Conservation (phyloP, 1,139 yeast species). For the Taphrina flavorubra region DNA sequence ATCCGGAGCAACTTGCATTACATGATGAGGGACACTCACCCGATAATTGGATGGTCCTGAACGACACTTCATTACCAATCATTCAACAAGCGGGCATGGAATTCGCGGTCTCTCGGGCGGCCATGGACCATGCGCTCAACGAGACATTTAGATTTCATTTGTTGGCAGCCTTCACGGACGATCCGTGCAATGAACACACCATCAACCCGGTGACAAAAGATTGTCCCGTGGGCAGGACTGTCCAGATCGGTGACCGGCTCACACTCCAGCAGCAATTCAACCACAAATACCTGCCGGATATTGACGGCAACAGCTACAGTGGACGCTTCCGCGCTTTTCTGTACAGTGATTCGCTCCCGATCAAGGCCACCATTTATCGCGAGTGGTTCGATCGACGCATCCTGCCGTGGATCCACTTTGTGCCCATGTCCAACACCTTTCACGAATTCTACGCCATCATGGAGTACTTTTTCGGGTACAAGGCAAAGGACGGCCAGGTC, state of each 20-base stretch:
- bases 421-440: slow-evolving; percentile 45
- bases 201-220: not conserved
- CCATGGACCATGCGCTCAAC: not conserved
- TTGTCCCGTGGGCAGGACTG: not conserved
- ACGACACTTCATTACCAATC: not conserved
- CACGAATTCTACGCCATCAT: slow-evolving; percentile 45
- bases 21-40: slow-evolving; percentile 2
- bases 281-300: slow-evolving; percentile 45
- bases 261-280: slow-evolving; percentile 31
- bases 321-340: slow-evolving; percentile 46
- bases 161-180: slow-evolving; percentile 8
- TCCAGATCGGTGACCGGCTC: slow-evolving; percentile 1
- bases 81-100: slow-evolving; percentile 10
- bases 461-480: slow-evolving; percentile 35
- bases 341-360: slow-evolving; percentile 43
- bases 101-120: slow-evolving; percentile 5
- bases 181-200: slow-evolving; percentile 3
- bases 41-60: slow-evolving; percentile 1
- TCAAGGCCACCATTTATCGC: slow-evolving; percentile 46
- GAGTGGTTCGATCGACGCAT: slow-evolving; percentile 47
- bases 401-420: slow-evolving; percentile 47
- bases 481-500: slow-evolving; percentile 28
- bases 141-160: not conserved
- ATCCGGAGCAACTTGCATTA: slow-evolving; percentile 1
- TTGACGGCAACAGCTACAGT: slow-evolving; percentile 47